A percentile compares a stretch with the other conserved stretches of the same genome.
Conservation (phyloP, 2,329 filamentous ascomycete species). For the Claviceps sp. region DNA sequence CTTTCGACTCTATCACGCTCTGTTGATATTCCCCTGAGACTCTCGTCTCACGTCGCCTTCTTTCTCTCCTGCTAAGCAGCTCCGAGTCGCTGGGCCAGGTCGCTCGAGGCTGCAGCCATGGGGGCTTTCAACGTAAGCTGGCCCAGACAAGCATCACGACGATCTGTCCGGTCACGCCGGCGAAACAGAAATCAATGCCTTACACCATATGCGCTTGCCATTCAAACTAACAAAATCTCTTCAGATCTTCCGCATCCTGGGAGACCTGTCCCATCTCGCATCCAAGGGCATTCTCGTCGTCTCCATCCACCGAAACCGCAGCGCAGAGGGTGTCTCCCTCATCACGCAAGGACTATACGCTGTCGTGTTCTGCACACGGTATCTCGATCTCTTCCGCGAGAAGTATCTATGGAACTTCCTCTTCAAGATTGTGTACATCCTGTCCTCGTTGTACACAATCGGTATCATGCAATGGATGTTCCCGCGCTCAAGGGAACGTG, state of each 20-base stretch:
- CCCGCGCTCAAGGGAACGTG: constrained; percentile 75
- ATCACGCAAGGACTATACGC: constrained; percentile 84
- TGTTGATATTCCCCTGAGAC: not conserved
- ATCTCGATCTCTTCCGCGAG: constrained; percentile 64
- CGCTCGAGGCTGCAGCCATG: constrained; percentile 18
- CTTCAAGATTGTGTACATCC: constrained; percentile 83
- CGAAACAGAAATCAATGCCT: too few relatives aligned
- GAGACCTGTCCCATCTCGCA: constrained; percentile 69
- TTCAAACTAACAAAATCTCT: not conserved
- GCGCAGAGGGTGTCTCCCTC: constrained; percentile 81
- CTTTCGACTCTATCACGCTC: too few relatives aligned
- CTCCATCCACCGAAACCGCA: constrained; percentile 78
- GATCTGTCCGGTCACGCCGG: too few relatives aligned
- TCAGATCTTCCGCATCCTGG: constrained; percentile 60
- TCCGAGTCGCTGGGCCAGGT: not conserved
- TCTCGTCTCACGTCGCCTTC: not conserved
- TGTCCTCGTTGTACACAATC: constrained; percentile 74
- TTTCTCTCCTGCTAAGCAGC: not conserved
- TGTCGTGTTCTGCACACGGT: constrained; percentile 72
- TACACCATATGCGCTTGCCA: not conserved
- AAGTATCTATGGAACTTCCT: constrained; percentile 54
- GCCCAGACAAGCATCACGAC: not conserved
- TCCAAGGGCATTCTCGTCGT: constrained; percentile 87
- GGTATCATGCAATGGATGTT: constrained; percentile 77
- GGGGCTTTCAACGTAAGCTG: constrained; percentile 26